Conservation (phyloP, 805 yeast species). For the Ogataea pilisensis region DNA sequence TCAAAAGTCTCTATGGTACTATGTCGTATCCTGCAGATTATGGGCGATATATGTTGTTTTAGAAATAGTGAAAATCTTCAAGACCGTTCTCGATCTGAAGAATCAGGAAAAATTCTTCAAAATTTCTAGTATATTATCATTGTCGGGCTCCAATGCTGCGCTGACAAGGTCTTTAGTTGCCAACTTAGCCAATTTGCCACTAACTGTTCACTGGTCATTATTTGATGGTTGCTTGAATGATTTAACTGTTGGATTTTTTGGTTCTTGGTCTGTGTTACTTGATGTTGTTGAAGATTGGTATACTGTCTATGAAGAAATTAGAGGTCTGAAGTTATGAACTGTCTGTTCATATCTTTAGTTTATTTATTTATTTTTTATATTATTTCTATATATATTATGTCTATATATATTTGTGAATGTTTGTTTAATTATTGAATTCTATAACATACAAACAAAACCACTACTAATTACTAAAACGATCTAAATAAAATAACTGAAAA, state of each 20-base stretch:
- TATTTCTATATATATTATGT: neutral
- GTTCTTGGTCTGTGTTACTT: constrained; percentile 25
- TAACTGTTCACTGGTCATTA: constrained; percentile 36
- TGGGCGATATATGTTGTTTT: constrained; percentile 35
- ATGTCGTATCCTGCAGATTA: constrained; percentile 28
- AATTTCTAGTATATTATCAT: constrained; percentile 4
- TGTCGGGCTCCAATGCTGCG: constrained; percentile 9
- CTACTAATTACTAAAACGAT: too few species aligned
- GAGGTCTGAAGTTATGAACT: constrained; percentile 3
- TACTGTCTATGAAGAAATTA: constrained; percentile 11
- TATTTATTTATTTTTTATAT: constrained; percentile 3
- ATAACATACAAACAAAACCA: too few species aligned
- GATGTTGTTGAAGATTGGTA: constrained; percentile 24
- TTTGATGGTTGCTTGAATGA: constrained; percentile 31
- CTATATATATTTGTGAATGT: neutral
- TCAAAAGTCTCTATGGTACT: constrained; percentile 23
- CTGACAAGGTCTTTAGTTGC: constrained; percentile 21
- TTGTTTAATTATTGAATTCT: neutral
- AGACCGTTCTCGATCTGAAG: constrained; percentile 5
- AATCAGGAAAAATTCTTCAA: constrained; percentile 4
- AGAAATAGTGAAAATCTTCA: constrained; percentile 25
- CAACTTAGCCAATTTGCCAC: constrained; percentile 33
- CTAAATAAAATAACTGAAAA: too few species aligned
- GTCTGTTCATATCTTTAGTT: neutral
- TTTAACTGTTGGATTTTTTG: constrained; percentile 32